Percentiles rank a stretch among this genome's conserved stretches.
Conservation (phyloP, 495 filamentous ascomycete genomes). For the Talaromyces ruber region DNA sequence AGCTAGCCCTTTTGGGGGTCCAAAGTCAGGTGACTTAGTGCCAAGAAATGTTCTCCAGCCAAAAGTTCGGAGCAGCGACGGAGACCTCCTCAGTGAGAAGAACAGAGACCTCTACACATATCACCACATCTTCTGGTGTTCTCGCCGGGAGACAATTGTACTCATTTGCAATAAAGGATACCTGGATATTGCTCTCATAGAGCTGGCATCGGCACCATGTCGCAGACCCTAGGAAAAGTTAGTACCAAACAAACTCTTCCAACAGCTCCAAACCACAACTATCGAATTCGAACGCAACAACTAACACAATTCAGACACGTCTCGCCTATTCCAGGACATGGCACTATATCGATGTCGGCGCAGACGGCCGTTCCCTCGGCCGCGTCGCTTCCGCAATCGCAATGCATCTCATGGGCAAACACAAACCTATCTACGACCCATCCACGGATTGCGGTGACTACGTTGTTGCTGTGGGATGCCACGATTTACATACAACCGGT, state of each 20-base stretch:
- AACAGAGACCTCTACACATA: background rate
- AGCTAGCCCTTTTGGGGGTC: slow-evolving; percentile 17
- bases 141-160: background rate
- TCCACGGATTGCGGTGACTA: slow-evolving; percentile 98
- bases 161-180: background rate
- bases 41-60: background rate
- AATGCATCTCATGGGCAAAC: slow-evolving; percentile 91
- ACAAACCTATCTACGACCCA: slow-evolving; percentile 97
- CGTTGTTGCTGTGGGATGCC: slow-evolving; percentile 86
- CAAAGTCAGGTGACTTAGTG: slow-evolving; percentile 14
- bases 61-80: background rate
- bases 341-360: slow-evolving; percentile 78
- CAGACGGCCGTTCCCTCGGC: slow-evolving; percentile 51
- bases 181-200: background rate
- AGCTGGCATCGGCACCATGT: slow-evolving; percentile 23
- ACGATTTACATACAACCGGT: slow-evolving; percentile 78
- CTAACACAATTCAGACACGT: slow-evolving; percentile 56
- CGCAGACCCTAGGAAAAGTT: slow-evolving; percentile 40
- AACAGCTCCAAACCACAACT: background rate
- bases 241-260: background rate
- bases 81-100: background rate
- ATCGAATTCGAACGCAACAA: background rate
- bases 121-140: background rate
- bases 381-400: slow-evolving; percentile 90
- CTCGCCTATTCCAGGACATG: slow-evolving; percentile 93